Conservation (phyloP, 805 yeast species). For the Wickerhamia fluorescens region DNA sequence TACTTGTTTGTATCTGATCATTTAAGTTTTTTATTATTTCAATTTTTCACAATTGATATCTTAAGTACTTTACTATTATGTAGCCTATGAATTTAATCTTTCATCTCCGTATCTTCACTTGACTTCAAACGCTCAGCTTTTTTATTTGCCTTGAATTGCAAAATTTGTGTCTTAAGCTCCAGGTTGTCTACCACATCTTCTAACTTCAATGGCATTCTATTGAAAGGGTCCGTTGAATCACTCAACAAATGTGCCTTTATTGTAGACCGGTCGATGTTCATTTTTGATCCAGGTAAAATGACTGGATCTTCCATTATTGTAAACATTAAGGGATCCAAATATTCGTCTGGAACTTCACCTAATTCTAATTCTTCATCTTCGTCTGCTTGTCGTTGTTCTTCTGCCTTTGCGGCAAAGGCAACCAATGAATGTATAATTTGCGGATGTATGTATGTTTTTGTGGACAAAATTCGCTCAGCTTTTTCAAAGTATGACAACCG, state of each 20-base stretch:
- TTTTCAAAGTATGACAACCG: conserved; percentile 56
- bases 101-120: conserved; percentile 18
- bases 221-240: conserved; percentile 96
- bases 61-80: conserved; percentile 3
- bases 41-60: no score
- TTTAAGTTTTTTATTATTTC: background rate
- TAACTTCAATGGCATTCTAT: conserved; percentile 80
- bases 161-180: conserved; percentile 58
- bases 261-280: conserved; percentile 83
- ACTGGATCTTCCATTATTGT: conserved; percentile 96
- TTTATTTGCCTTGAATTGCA: conserved; percentile 46
- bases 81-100: no score
- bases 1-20: background rate
- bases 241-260: conserved; percentile 89
- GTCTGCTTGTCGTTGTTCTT: conserved; percentile 48
- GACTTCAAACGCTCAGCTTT: conserved; percentile 17
- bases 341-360: conserved; percentile 95
- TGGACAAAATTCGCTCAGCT: conserved; percentile 60
- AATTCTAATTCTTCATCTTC: conserved; percentile 81
- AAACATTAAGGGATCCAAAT: conserved; percentile 93
- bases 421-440: conserved; percentile 45
- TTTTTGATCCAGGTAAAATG: conserved; percentile 78
- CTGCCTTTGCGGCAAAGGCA: conserved; percentile 61
- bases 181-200: conserved; percentile 82
- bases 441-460: conserved; percentile 42